Evolutionary conservation across 1,139 yeast species (phyloP).

Genomic region (Blastobotrys apis): DNA sequence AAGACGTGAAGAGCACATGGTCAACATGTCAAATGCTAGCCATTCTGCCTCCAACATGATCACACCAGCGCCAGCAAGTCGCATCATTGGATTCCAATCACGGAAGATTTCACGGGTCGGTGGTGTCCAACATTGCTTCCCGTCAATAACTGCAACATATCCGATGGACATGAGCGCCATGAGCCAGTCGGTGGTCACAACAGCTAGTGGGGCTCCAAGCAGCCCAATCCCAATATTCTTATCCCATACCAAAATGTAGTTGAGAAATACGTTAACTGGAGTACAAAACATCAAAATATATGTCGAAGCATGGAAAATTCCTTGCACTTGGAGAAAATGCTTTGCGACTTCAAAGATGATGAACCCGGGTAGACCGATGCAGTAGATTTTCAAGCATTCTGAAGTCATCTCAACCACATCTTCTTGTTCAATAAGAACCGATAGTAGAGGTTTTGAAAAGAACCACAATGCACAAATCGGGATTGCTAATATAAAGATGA

Average conservation of each 20-base stretch:
- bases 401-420: conserved; percentile 64
- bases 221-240: conserved; percentile 55
- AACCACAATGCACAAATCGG: conserved; percentile 53
- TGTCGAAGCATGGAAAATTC: conserved; percentile 87
- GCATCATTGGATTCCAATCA: conserved; percentile 62
- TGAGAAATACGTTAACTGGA: conserved; percentile 66
- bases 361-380: conserved; percentile 80
- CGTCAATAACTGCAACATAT: conserved; percentile 55
- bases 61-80: conserved; percentile 73
- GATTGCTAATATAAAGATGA: conserved; percentile 42
- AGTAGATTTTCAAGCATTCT: conserved; percentile 57
- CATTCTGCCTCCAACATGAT: conserved; percentile 84
- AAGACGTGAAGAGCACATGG: conserved; percentile 66
- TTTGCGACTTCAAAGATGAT: conserved; percentile 79
- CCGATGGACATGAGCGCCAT: conserved; percentile 49
- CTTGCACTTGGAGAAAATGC: conserved; percentile 84
- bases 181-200: conserved; percentile 59
- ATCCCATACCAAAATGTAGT: conserved; percentile 80
- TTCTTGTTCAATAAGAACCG: conserved; percentile 49
- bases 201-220: conserved; percentile 66
- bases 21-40: conserved; percentile 76
- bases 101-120: conserved; percentile 39
- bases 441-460: conserved; percentile 53
- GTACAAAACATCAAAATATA: conserved; percentile 73
- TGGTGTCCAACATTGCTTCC: conserved; percentile 60